These are phyloP conservation scores for Chara braunii DNA, from an alignment of 139 green algal species.

Conservation along the genomic window DNA sequence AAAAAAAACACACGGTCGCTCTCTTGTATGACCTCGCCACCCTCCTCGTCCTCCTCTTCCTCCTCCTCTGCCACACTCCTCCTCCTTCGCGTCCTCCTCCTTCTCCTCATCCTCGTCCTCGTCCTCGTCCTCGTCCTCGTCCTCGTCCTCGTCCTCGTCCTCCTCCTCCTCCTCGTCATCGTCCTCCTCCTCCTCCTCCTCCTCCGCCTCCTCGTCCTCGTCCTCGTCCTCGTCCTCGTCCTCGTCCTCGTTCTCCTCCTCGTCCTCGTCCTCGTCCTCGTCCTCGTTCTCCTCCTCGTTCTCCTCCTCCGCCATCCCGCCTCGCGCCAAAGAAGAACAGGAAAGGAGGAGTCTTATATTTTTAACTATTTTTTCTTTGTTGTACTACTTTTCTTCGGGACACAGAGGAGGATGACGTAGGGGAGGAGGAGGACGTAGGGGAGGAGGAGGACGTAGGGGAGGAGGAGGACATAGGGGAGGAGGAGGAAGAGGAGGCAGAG, in stretches of 20 bases:
- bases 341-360: too few relatives aligned
- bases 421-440: too few relatives aligned
- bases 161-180: not conserved
- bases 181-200: constrained; percentile 1
- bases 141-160: not conserved
- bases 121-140: not conserved
- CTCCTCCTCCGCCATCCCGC: not conserved
- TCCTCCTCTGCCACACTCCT: not conserved
- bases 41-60: too few relatives aligned
- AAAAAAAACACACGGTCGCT: too few relatives aligned
- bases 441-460: too few relatives aligned
- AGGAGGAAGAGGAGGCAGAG: too few relatives aligned
- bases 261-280: not conserved
- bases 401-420: too few relatives aligned
- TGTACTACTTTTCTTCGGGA: too few relatives aligned
- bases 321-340: too few relatives aligned
- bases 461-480: too few relatives aligned
- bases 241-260: not conserved
- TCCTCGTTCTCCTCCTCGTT: not conserved
- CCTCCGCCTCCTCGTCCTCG: not conserved
- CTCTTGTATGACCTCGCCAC: too few relatives aligned
- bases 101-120: not conserved
- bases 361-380: too few relatives aligned
- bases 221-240: not conserved
- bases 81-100: not conserved